A percentile compares a stretch with the other conserved stretches of the same genome.
Conservation (phyloP, 1,284 basidiomycete genomes). For the Ustilago trichophora region DNA sequence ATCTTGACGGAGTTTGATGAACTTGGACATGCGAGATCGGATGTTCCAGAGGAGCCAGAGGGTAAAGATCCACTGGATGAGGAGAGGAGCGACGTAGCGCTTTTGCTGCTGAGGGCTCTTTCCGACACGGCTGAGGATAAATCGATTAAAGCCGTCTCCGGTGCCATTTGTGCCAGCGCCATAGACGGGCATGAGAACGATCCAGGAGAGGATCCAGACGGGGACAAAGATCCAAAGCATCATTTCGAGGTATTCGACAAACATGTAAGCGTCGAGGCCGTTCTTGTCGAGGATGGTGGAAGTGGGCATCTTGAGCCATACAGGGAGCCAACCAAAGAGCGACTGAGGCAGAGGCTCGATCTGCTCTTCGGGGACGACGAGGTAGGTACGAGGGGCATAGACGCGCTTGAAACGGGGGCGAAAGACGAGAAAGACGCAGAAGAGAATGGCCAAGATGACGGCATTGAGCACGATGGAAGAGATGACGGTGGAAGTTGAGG, state of each 20-base stretch:
- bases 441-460: conserved; percentile 60
- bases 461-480: conserved; percentile 64
- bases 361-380: conserved; percentile 61
- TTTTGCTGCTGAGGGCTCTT: conserved; percentile 44
- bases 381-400: conserved; percentile 67
- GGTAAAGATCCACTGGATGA: conserved; percentile 60
- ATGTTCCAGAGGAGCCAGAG: conserved; percentile 85
- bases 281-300: conserved; percentile 71
- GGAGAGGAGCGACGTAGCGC: conserved; percentile 55
- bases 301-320: conserved; percentile 63
- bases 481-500: conserved; percentile 62
- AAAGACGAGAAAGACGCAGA: conserved; percentile 65
- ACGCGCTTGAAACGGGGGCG: conserved; percentile 67
- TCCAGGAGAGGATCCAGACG: conserved; percentile 69
- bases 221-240: conserved; percentile 82
- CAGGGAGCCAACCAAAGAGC: conserved; percentile 67
- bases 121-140: conserved; percentile 79
- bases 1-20: conserved; percentile 81
- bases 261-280: conserved; percentile 93
- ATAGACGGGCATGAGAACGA: conserved; percentile 74
- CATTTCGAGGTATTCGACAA: conserved; percentile 83
- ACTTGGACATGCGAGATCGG: conserved; percentile 80
- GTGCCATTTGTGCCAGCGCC: conserved; percentile 67
- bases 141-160: conserved; percentile 75
- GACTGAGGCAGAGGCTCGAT: conserved; percentile 64